Evolutionary conservation across 345 rosid species (phyloP), one percentile per base, ranked within the genome.

Genomic region (Conringia planisiliqua): DNA sequence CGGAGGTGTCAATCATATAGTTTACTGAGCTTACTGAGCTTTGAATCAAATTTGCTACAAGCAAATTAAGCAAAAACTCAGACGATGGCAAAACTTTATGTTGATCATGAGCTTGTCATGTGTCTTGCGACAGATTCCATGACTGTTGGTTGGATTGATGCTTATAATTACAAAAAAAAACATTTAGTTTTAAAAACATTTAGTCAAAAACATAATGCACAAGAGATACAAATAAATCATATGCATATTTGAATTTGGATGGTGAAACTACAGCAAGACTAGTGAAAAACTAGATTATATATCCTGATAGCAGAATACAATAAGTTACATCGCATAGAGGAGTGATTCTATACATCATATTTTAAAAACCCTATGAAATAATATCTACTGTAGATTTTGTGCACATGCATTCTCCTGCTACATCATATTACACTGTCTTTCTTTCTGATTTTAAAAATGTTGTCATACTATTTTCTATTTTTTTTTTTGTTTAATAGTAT

Each of bases 351-450:
- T 63, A 43, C 54, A 57, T 10, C 9, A 20, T 14, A 51, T 62
- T 39, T 8, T n/a, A n/a, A n/a, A n/a, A 9, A 51, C 40, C 16
- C 5, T 7, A 27, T 7, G 40, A 52, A 40, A 40, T 79, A 40
- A 81, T 73, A 88, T 86, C 86, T 79, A 83, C 76, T 46, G 74
- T 86, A 86, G 87, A 88, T 88, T 88, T 71, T 50, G 77, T 78
- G 75, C 89, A 86, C 87, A 82, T 88, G 89, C 79, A 70, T 69
- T 39, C 43, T 36, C 57, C 74, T 68, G 79, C 69, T 68, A 50
- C 79, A 68, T 13, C 68, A 73, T 51, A 47, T 68, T 67, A 67
- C 62, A 60, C 5, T 51, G 63, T 62, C 57, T 36, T 48, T 67
- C 22, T 75, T 52, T 29, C 51, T 24, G 2, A 18, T 59, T 67